A percentile compares a stretch with the other conserved stretches of the same genome.
Evolutionary conservation across 129 eudicot species (phyloP).

Genomic region (Rutidosis leptorrhynchoides): DNA sequence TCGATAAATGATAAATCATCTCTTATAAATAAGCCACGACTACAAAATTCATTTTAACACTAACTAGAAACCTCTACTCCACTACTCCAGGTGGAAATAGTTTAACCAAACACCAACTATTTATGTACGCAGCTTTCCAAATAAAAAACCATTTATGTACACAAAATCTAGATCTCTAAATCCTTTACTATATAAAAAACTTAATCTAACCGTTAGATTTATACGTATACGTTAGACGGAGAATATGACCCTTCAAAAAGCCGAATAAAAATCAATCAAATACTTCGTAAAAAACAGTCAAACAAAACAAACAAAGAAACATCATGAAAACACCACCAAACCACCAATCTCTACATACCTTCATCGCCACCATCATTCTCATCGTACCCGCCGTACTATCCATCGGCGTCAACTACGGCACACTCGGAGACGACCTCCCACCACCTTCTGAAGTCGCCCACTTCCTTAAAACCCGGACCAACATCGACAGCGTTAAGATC

Average conservation of each 20-base stretch:
- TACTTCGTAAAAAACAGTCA: background rate
- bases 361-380: conserved; percentile 12
- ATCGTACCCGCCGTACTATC: conserved; percentile 27
- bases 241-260: background rate
- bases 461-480: conserved; percentile 55
- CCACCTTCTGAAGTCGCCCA: conserved; percentile 67
- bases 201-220: conserved; percentile 24
- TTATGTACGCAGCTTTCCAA: too few species aligned
- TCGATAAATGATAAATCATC: too few species aligned
- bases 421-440: conserved; percentile 75
- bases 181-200: too few species aligned
- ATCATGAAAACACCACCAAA: conserved; percentile 22
- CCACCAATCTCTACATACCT: conserved; percentile 5
- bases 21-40: too few species aligned
- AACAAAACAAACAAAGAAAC: background rate
- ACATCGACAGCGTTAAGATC: conserved; percentile 59
- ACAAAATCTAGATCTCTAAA: too few species aligned
- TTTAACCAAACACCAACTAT: too few species aligned
- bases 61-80: too few species aligned
- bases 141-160: too few species aligned
- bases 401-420: conserved; percentile 84
- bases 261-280: background rate
- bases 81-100: too few species aligned
- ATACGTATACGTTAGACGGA: background rate
- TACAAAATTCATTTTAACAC: too few species aligned